These are phyloP conservation scores for Fusarium buharicum DNA, from an alignment of 2,329 filamentous ascomycete genomes.

Conservation along the genomic window DNA sequence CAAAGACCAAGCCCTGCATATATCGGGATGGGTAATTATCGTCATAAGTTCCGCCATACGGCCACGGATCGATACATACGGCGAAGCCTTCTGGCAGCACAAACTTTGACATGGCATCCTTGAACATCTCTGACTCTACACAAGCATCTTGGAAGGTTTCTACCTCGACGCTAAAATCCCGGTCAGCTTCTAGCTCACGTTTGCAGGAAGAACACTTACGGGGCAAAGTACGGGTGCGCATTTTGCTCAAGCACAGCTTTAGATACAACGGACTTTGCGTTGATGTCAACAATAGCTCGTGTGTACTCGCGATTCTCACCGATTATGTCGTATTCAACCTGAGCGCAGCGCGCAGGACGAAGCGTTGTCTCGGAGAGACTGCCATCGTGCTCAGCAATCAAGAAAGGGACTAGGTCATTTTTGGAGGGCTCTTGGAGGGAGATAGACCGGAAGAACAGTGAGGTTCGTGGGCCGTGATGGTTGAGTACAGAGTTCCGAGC, in stretches of 20 bases:
- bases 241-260: constrained; percentile 40
- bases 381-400: constrained; percentile 70
- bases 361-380: constrained; percentile 55
- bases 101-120: constrained; percentile 60
- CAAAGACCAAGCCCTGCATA: constrained; percentile 63
- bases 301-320: constrained; percentile 48
- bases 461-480: constrained; percentile 33
- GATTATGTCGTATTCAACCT: constrained; percentile 58
- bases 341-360: constrained; percentile 58
- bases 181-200: neutral
- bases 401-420: constrained; percentile 65
- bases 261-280: constrained; percentile 45
- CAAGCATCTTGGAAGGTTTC: constrained; percentile 53
- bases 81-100: constrained; percentile 57
- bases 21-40: constrained; percentile 50
- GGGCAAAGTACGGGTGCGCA: constrained; percentile 53
- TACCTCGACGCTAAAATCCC: neutral
- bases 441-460: constrained; percentile 65
- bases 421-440: constrained; percentile 72
- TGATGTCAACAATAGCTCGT: constrained; percentile 54
- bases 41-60: constrained; percentile 64
- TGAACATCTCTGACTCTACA: constrained; percentile 57
- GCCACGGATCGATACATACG: constrained; percentile 69
- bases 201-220: constrained; percentile 27
- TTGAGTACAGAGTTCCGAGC: constrained; percentile 60